Conservation (phyloP, 306 rosid genomes). For the Ziziphus jujuba region DNA sequence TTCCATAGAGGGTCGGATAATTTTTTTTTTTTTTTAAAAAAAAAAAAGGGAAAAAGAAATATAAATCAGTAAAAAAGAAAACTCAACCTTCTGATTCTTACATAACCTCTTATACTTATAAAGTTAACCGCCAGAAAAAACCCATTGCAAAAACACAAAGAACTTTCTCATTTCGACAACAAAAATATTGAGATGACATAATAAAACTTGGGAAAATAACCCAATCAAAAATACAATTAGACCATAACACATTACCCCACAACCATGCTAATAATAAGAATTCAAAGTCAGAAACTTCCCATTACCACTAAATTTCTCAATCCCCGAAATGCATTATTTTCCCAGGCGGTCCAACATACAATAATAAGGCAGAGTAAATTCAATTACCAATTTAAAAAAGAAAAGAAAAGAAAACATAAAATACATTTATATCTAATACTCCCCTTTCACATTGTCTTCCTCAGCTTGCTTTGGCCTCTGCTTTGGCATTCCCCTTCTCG, state of each 20-base stretch:
- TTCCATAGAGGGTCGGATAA: neutral
- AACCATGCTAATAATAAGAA: neutral
- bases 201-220: neutral
- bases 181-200: neutral
- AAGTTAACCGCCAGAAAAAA: too few relatives aligned
- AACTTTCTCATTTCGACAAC: neutral
- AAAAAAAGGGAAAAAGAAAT: too few relatives aligned
- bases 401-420: neutral
- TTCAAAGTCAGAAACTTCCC: neutral
- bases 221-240: neutral
- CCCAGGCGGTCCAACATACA: neutral
- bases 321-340: neutral
- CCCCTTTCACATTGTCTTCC: neutral
- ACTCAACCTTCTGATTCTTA: neutral
- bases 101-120: too few relatives aligned
- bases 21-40: too few relatives aligned
- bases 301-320: neutral
- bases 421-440: neutral
- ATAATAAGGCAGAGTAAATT: too few relatives aligned
- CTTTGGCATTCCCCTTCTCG: slow-evolving; percentile 23
- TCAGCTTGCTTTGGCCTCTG: slow-evolving; percentile 25
- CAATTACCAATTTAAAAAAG: too few relatives aligned
- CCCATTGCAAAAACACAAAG: too few relatives aligned
- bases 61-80: neutral
- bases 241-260: neutral